Evolutionary conservation across 108 stramenopile species (phyloP), one percentile per base, ranked within the genome.

Genomic region (Bacterosira constricta): DNA sequence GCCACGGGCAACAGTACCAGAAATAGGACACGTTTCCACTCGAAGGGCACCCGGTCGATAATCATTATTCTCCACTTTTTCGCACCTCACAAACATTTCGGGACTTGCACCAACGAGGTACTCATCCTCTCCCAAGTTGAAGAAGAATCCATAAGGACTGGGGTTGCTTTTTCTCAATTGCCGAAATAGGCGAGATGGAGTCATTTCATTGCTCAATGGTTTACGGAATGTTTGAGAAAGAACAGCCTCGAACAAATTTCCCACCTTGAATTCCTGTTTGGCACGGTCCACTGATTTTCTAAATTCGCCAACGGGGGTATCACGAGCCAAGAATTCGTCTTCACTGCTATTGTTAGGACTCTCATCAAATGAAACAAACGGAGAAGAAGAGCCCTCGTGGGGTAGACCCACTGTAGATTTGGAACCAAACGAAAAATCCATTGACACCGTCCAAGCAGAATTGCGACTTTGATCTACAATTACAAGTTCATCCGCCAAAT

Each of bases 11-110:
- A 99, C 97, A 7, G 97, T 99, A 62, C 98, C 98, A n/a, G 96
- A 96, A 78, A 99, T 99, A 34, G 98, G 98, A 76, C 97, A 97
- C 21, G 98, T 97, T 82, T 99, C 98, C 1, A 99, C 98, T 34
- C 98, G 86, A 52, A 98, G 60, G 10, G 95, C 95, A 34, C 88
- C 88, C 2, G 88, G 86, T 34, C 86, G 71, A 52, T 88, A 90
- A 8, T 93, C 92, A 66, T 92, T 92, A 9, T 88, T 85, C 39
- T 87, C 68, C 32, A 90, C 94, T 30, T 86, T 79, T 77, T 97
- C 97, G 64, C 96, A 96, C 36, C 98, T 84, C 11, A 99, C 98
- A 82, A 99, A 99, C 98, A 99, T 99, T 82, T 99, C 98, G 15
- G 98, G 98, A 67, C 95, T 96, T 17, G 98, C 98, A 29, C 98